Evolutionary conservation across 768 basidiomycete species (phyloP), one percentile per base, ranked within the genome.

Genomic region (Sporobolomyces roseus): DNA sequence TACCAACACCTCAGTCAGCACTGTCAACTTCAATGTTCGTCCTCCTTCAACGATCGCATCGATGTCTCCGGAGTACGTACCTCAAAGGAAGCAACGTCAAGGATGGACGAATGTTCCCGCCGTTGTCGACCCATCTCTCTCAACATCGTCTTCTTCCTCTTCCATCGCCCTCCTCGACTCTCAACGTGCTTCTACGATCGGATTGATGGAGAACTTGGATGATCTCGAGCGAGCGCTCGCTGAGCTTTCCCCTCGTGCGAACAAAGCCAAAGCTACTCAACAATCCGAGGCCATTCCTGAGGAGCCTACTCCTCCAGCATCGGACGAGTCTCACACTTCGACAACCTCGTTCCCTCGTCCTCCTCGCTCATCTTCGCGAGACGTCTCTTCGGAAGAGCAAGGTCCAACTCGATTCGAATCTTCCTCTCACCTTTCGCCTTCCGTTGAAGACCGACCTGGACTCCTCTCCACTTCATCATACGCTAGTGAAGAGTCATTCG

Each of bases 181-280:
- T 14, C 41, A 59, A 4, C 54, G 67, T 7, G 52, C 67, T 10
- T 74, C 72, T 36, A 71, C 72, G n/a, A 54, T 72, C 43, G 72
- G 71, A 0, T 62, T 75, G 36, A 65, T 65, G 68, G 65, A 74
- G 36, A 69, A 76, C 46, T 65, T 76, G 23, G 74, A 76, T 63
- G 69, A 76, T 43, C 66, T 76, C 60, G 75, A 76, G 48, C 72
- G 74, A 23, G 75, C 75, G 6, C 63, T 76, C 49, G 68, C 62
- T 6, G 74, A 76, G 46, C 61, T 76, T 1, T 76, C 75, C 14
- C 75, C 75, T 1, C 51, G 72, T 1, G 66, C 71, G 1, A 41
- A 33, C n/a, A 21, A 48, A 21, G 35, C 29, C 4, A n/a, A 35
- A n/a, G 38, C 55, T 23, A 4, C n/a, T 38, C 27, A 63, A 17